phyloP scores from a whole-genome alignment of 2,329 filamentous ascomycete genomes.

The Scedosporium dehoogii region DNA sequence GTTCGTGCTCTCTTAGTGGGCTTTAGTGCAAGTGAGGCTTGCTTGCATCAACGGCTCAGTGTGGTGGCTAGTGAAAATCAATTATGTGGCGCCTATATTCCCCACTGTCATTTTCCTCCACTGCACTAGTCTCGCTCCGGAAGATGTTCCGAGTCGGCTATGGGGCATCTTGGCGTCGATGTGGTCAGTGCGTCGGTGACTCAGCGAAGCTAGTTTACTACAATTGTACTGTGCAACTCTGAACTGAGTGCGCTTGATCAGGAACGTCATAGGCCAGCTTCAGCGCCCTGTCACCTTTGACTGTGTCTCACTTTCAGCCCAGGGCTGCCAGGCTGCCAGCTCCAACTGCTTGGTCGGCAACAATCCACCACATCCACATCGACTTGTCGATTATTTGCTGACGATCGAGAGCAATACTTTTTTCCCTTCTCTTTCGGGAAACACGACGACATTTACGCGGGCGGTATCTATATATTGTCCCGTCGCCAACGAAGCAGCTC shows the following conservation, averaged over 20 bases:
- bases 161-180: neutral
- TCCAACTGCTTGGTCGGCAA: no score
- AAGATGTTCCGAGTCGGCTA: no score
- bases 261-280: no score
- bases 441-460: neutral
- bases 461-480: neutral
- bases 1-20: neutral
- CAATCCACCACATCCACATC: no score
- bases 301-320: no score
- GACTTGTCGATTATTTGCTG: no score
- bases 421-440: no score
- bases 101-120: no score
- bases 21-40: neutral
- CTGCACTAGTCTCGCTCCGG: neutral
- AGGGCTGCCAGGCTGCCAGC: no score
- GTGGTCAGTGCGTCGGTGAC: neutral
- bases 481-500: neutral
- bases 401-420: no score
- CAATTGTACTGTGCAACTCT: neutral
- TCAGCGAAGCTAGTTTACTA: neutral
- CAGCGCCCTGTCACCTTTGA: no score
- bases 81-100: neutral
- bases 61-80: neutral
- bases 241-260: no score
- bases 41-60: neutral